Conservation (phyloP, 2,329 filamentous ascomycete genomes). For the Aureobasidium sp. region DNA sequence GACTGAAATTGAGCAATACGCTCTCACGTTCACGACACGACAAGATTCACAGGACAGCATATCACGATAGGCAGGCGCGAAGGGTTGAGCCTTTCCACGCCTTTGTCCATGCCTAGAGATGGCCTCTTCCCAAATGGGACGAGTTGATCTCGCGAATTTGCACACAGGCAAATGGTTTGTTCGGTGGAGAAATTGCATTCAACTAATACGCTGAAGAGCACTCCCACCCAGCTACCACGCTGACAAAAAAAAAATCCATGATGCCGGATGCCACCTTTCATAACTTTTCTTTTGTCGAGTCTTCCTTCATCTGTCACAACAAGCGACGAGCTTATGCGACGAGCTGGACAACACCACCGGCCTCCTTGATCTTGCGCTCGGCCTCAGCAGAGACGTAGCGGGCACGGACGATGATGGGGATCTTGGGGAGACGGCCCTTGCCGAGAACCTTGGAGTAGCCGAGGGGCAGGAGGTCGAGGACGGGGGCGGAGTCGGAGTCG, state of each 20-base stretch:
- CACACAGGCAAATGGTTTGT: slow-evolving; percentile 11
- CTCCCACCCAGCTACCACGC: slow-evolving; percentile 14
- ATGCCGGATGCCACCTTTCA: slow-evolving; percentile 12
- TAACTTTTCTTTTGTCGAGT: slow-evolving; percentile 10
- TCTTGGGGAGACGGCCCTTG: slow-evolving; percentile 90
- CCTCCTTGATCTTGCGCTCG: slow-evolving; percentile 98
- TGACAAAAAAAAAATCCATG: slow-evolving; percentile 7
- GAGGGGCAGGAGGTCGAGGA: slow-evolving; percentile 93
- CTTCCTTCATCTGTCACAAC: not conserved
- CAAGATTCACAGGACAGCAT: not conserved
- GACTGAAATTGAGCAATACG: not conserved
- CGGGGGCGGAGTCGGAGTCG: slow-evolving; percentile 90
- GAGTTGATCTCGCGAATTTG: slow-evolving; percentile 13
- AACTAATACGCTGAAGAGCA: slow-evolving; percentile 15
- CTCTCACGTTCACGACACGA: not conserved
- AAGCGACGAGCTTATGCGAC: slow-evolving; percentile 60
- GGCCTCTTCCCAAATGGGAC: slow-evolving; percentile 8
- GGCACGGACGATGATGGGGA: slow-evolving; percentile 90
- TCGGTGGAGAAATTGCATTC: slow-evolving; percentile 15
- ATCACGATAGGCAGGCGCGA: slow-evolving; percentile 5
- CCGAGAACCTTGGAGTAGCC: slow-evolving; percentile 98
- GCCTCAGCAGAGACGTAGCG: slow-evolving; percentile 93
- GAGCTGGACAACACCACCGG: slow-evolving; percentile 91
- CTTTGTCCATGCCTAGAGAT: slow-evolving; percentile 8
- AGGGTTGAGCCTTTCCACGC: slow-evolving; percentile 11